A percentile compares a stretch with the other conserved stretches of the same genome.
Conservation (phyloP, 2,329 filamentous ascomycete genomes). For the Penicillium sp. region DNA sequence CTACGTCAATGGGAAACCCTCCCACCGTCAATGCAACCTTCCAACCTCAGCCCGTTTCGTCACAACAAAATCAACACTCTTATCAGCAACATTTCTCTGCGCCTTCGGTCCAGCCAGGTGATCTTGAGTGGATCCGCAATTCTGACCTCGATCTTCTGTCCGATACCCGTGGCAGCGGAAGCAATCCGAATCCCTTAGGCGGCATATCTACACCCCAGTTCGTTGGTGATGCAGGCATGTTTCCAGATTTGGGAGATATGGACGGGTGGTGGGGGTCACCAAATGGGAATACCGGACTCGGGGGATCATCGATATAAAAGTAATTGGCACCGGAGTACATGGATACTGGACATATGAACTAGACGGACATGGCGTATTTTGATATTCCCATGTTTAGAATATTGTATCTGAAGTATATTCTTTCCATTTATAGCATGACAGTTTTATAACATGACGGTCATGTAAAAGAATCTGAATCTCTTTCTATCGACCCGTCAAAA, state of each 20-base stretch:
- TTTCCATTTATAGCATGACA: not conserved
- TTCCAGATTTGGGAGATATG: constrained; percentile 28
- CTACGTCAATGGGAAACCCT: not conserved
- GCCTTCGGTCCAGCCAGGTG: constrained; percentile 13
- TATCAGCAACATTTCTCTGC: constrained; percentile 13
- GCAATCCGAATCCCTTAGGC: constrained; percentile 2
- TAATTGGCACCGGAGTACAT: not conserved
- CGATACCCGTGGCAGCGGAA: constrained; percentile 15
- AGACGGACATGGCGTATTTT: not conserved
- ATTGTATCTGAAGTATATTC: not conserved
- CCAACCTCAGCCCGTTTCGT: constrained; percentile 1
- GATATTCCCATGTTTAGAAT: not conserved
- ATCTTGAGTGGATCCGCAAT: constrained; percentile 32
- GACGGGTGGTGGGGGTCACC: constrained; percentile 35
- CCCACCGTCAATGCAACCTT: constrained; percentile 1
- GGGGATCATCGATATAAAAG: constrained; percentile 20
- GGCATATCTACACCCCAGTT: constrained; percentile 12
- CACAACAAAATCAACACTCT: constrained; percentile 8
- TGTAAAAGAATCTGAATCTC: not conserved
- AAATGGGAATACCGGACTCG: constrained; percentile 12
- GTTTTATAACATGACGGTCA: not conserved
- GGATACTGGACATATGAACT: not conserved
- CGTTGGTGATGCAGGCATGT: constrained; percentile 11
- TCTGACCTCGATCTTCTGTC: constrained; percentile 28
- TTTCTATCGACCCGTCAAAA: constrained; percentile 9